Conservation (phyloP, 2,329 filamentous ascomycete species). For the Volutella citrinella region DNA sequence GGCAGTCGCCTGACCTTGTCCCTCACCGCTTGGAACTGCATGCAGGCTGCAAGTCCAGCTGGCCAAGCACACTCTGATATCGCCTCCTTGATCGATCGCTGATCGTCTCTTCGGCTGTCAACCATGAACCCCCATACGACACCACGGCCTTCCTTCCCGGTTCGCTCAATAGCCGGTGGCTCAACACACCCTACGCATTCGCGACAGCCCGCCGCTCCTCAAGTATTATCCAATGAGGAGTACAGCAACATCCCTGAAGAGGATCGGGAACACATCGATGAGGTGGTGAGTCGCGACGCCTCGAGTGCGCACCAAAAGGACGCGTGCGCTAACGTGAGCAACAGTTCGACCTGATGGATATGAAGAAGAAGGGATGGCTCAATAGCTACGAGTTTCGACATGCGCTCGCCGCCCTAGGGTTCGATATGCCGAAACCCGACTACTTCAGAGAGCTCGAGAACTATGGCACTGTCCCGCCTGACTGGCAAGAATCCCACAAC, state of each 20-base stretch:
- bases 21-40: no score
- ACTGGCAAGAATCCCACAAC: slow-evolving; percentile 46
- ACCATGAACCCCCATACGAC: slow-evolving; percentile 38
- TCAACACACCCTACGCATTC: slow-evolving; percentile 31
- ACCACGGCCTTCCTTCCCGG: slow-evolving; percentile 33
- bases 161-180: slow-evolving; percentile 31
- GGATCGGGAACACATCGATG: slow-evolving; percentile 88
- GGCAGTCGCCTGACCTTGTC: slow-evolving; percentile 7
- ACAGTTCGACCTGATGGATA: slow-evolving; percentile 91
- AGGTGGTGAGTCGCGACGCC: slow-evolving; percentile 73
- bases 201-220: slow-evolving; percentile 31
- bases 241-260: slow-evolving; percentile 68
- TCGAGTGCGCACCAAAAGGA: no score
- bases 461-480: slow-evolving; percentile 71
- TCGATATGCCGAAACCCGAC: slow-evolving; percentile 83
- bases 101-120: no score
- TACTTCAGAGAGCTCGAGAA: slow-evolving; percentile 77
- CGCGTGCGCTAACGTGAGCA: no score
- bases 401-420: slow-evolving; percentile 90
- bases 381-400: slow-evolving; percentile 99
- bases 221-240: slow-evolving; percentile 36
- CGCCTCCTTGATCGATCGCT: no score
- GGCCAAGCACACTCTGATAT: no score
- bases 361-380: slow-evolving; percentile 89
- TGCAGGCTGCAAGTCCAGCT: no score